Percentiles rank a stretch among this genome's conserved stretches.
Evolutionary conservation across 306 rosid species (phyloP).

Genomic region (Castanea crenata): DNA sequence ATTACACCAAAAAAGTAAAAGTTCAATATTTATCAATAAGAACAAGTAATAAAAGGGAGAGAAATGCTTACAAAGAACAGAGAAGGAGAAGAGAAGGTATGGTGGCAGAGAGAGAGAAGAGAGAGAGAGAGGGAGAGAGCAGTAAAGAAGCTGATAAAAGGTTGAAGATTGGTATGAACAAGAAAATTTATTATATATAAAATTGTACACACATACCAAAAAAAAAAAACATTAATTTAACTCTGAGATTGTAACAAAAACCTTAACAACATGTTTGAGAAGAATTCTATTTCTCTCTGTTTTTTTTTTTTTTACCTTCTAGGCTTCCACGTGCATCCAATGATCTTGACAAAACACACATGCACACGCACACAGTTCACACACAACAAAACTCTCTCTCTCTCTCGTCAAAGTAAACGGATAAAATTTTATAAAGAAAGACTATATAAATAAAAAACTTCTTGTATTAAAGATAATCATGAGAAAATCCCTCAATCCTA

Average conservation of each 20-base stretch:
- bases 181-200: slow-evolving; percentile 25
- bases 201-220: not conserved
- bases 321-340: slow-evolving; percentile 58
- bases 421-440: not conserved
- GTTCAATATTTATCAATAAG: slow-evolving; percentile 9
- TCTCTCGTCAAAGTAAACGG: slow-evolving; percentile 22
- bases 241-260: slow-evolving; percentile 16
- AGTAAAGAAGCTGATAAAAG: slow-evolving; percentile 50
- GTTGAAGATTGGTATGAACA: slow-evolving; percentile 42
- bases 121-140: slow-evolving; percentile 17
- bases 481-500: slow-evolving; percentile 26
- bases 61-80: slow-evolving; percentile 41
- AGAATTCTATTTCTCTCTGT: slow-evolving; percentile 6
- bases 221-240: slow-evolving; percentile 16
- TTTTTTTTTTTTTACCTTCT: slow-evolving; percentile 23
- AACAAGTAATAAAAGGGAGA: slow-evolving; percentile 22
- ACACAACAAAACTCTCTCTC: not conserved
- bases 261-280: slow-evolving; percentile 26
- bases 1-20: slow-evolving; percentile 24
- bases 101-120: not conserved
- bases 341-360: slow-evolving; percentile 47
- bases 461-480: not conserved
- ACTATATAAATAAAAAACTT: not conserved
- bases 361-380: not conserved
- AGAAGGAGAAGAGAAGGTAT: slow-evolving; percentile 18